These are phyloP conservation scores for Flagelloscypha sp. DNA, from an alignment of 768 basidiomycete genomes.

Conservation along the genomic window DNA sequence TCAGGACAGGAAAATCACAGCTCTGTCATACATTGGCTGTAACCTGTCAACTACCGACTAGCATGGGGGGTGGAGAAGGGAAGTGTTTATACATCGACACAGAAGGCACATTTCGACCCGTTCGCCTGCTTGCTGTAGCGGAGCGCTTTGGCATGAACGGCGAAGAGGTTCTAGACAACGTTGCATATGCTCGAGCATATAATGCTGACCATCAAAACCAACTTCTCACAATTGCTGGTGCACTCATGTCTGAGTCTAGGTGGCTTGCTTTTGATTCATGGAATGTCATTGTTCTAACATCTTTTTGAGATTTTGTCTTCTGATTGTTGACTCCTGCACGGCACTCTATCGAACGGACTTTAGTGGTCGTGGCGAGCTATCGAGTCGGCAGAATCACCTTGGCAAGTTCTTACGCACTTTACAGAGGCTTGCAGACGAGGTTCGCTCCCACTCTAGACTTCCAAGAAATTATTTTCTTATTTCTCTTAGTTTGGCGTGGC, in stretches of 20 bases:
- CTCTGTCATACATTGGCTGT: slow-evolving; percentile 97
- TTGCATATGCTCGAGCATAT: slow-evolving; percentile 96
- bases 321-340: slow-evolving; percentile 96
- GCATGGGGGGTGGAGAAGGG: slow-evolving; percentile 98
- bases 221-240: slow-evolving; percentile 84
- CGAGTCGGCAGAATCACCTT: slow-evolving; percentile 90
- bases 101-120: slow-evolving; percentile 97
- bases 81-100: slow-evolving; percentile 99
- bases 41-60: slow-evolving; percentile 93
- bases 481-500: slow-evolving; percentile 83
- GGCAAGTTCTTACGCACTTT: slow-evolving; percentile 92
- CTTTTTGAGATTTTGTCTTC: slow-evolving; percentile 73
- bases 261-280: slow-evolving; percentile 24
- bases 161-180: slow-evolving; percentile 96
- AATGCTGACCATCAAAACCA: slow-evolving; percentile 96
- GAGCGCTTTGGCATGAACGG: slow-evolving; percentile 96
- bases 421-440: slow-evolving; percentile 93
- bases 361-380: slow-evolving; percentile 89
- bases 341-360: slow-evolving; percentile 95
- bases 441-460: slow-evolving; percentile 25
- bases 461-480: neutral
- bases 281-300: neutral
- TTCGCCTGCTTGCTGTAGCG: slow-evolving; percentile 87
- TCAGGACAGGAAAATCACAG: slow-evolving; percentile 96
- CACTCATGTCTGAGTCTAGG: slow-evolving; percentile 99